phyloP scores from a whole-genome alignment of 1,139 yeast species.

The Sugiyamaella pinicola region DNA sequence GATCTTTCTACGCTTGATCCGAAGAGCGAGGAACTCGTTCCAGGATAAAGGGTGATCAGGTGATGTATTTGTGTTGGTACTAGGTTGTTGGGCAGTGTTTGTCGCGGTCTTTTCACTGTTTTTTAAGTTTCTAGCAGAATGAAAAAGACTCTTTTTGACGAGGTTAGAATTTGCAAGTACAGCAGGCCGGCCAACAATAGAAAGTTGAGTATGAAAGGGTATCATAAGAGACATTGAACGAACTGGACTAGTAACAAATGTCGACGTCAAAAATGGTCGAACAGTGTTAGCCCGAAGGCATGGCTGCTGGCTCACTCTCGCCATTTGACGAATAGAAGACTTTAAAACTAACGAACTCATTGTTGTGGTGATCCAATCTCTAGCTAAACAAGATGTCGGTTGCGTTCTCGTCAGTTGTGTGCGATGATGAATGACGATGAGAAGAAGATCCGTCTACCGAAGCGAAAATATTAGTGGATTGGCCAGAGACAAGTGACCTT shows the following conservation, averaged over 20 bases:
- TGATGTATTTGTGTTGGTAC: neutral
- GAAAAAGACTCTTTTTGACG: constrained; percentile 9
- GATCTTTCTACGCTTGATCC: constrained; percentile 72
- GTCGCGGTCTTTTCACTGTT: constrained; percentile 1
- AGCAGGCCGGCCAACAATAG: neutral
- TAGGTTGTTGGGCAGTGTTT: neutral
- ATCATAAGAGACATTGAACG: constrained; percentile 1
- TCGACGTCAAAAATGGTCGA: neutral
- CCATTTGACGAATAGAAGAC: constrained; percentile 9
- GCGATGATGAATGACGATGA: too few species aligned
- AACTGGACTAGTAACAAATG: neutral
- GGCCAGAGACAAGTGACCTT: neutral
- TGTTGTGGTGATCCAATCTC: too few species aligned
- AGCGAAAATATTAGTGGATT: constrained; percentile 6
- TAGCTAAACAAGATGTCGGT: too few species aligned
- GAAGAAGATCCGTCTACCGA: too few species aligned
- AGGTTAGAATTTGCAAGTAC: neutral
- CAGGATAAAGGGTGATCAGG: constrained; percentile 50
- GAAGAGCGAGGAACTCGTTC: constrained; percentile 75
- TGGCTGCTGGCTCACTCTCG: neutral
- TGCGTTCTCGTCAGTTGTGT: neutral
- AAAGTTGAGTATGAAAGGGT: neutral
- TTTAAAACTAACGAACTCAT: constrained; percentile 8
- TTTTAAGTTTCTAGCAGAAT: neutral
- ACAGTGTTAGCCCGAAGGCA: neutral